phyloP scores from a whole-genome alignment of 2,329 filamentous ascomycete species.

The Ascochyta clinopodiicola region DNA sequence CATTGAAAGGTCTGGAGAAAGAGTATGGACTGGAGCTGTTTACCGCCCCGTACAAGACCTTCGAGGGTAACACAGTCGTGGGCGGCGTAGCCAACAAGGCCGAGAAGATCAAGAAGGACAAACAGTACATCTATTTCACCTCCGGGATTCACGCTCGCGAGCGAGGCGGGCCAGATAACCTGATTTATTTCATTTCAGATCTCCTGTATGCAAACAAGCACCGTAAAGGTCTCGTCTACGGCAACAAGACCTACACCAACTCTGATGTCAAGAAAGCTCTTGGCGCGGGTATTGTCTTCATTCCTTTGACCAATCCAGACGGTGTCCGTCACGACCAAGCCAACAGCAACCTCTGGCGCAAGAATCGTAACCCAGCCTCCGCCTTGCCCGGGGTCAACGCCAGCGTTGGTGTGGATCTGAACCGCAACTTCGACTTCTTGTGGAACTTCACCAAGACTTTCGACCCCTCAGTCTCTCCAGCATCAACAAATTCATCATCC shows the following conservation, averaged over 20 bases:
- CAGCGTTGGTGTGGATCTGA: conserved; percentile 40
- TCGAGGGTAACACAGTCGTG: conserved; percentile 47
- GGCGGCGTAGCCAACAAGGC: conserved; percentile 55
- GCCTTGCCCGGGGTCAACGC: conserved; percentile 18
- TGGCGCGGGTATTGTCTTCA: conserved; percentile 61
- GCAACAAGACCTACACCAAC: conserved; percentile 59
- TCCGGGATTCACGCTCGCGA: conserved; percentile 65
- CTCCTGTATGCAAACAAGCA: conserved; percentile 61
- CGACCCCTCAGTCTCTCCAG: conserved; percentile 45
- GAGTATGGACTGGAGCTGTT: conserved; percentile 54
- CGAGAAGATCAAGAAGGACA: conserved; percentile 49
- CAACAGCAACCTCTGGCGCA: conserved; percentile 42
- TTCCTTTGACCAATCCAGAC: conserved; percentile 42
- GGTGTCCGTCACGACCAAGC: conserved; percentile 41
- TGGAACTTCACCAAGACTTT: conserved; percentile 62
- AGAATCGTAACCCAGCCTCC: conserved; percentile 50
- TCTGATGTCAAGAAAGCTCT: conserved; percentile 61
- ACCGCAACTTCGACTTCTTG: conserved; percentile 58
- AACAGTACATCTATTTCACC: conserved; percentile 60
- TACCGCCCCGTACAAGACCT: conserved; percentile 53
- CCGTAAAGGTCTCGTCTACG: conserved; percentile 59
- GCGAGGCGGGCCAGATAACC: conserved; percentile 63
- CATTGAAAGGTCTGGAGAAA: conserved; percentile 52
- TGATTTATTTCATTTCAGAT: conserved; percentile 65
- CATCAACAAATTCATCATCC: conserved; percentile 52